A percentile compares a stretch with the other conserved stretches of the same genome.
Conservation (phyloP, 116 monocot genomes). For the Trichopus zeylanicus region DNA sequence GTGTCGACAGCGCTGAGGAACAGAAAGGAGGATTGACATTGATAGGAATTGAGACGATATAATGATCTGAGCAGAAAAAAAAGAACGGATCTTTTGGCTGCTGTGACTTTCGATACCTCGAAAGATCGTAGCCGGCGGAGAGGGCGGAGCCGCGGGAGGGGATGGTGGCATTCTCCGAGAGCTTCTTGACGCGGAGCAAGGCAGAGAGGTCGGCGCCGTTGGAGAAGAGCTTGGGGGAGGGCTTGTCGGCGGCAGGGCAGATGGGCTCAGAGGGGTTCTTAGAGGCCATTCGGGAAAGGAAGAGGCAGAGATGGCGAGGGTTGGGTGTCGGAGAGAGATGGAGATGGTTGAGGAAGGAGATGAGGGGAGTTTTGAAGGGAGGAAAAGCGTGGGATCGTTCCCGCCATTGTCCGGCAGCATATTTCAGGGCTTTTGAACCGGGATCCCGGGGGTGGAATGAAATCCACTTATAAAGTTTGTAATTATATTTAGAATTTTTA, state of each 20-base stretch:
- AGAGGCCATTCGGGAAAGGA: not conserved
- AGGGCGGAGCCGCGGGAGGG: constrained; percentile 53
- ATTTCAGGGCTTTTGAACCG: no score
- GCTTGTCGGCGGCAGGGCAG: constrained; percentile 1
- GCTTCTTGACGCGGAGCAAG: constrained; percentile 68
- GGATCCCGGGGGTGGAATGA: no score
- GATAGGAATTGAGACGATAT: no score
- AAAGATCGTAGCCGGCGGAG: constrained; percentile 84
- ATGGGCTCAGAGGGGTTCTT: not conserved
- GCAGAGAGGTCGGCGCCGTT: constrained; percentile 17
- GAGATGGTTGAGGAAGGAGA: not conserved
- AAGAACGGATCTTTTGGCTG: not conserved
- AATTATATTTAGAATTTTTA: no score
- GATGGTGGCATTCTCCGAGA: constrained; percentile 56
- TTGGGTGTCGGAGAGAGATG: not conserved
- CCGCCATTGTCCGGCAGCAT: constrained; percentile 12
- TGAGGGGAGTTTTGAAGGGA: not conserved
- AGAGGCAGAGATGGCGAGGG: not conserved
- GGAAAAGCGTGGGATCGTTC: not conserved
- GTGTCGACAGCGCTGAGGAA: constrained; percentile 36
- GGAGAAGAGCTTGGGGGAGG: constrained; percentile 16
- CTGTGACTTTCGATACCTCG: no score
- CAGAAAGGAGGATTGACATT: not conserved
- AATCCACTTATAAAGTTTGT: no score
- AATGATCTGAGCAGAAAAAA: not conserved